Evolutionary conservation across 1,284 basidiomycete species (phyloP), one percentile per base, ranked within the genome.

Genomic region (Tilletia walkeri): DNA sequence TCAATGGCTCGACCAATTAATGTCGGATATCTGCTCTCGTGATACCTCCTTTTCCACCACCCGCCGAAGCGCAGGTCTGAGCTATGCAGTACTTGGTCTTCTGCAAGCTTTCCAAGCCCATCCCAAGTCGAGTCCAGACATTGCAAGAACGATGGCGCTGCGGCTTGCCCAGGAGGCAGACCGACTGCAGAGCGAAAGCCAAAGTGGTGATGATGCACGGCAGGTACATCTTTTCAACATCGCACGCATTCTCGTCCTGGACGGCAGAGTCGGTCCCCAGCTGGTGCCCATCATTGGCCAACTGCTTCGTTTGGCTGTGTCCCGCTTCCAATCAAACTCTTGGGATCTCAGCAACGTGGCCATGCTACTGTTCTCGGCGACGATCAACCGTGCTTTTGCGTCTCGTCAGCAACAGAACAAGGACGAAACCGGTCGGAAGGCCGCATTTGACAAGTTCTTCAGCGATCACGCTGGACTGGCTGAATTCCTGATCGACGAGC

Each of bases 291-390:
- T 75, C 30, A 71, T 82, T 36, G 83, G 82, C 30, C 68, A 76
- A 16, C 77, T 80, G 36, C 80, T 84, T 54, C 72, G 79, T 24
- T 50, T 84, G 30, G 77, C 82, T 12, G 80, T 84, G 69, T 72
- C 77, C 39, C 75, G 79, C 49, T 85, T 85, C 72, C 75, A 72
- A 38, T 84, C 83, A 16, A 67, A 75, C 14, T 78, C 78, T 73
- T 85, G 84, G 84, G 78, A 80, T 65, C 72, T 82, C 41, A 82
- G 84, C 63, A 85, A 85, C 71, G 84, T 80, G 61, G 78, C 81
- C 49, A 81, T 84, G 79, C 83, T 85, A 80, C 78, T 84, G 36
- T 85, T 81, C 59, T 76, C 80, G 12, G 76, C 81, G 2, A 78
- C 84, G 38, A 72, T 77, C 68, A 81, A 75, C 47, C 79, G 83